Base-by-base conservation (phyloP, 306 rosid genomes). In the Parietaria judaica region DNA sequence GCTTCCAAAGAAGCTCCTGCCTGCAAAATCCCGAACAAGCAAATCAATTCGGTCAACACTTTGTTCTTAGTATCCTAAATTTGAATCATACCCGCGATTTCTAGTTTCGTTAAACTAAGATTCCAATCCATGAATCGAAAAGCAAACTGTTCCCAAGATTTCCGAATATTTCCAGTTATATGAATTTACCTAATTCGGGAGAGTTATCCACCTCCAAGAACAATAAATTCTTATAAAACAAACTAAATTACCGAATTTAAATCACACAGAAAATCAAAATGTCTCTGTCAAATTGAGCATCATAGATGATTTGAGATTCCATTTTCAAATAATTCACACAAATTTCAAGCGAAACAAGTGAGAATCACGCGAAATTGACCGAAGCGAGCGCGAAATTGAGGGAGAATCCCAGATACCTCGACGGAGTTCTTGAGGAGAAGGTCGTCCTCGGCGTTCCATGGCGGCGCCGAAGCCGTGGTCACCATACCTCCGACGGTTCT, bases 1-100 rank as follows among this genome's bases (percentile, higher is more conserved):
- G 97, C 90, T 79, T 89, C 95, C 70, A 86, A 54, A 45, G 95
- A 84, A 56, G 92, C 97, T 58, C 97, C 95, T 9, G 70, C 78
- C 97, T 89, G 45, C 2, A 52, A 17, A 45, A 9, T 31, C 7
- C 38, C 14, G 14, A 56, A 51, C 56, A 58, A 4, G 69, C 8
- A 74, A 49, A 55, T 23, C 6, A 8, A 58, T 1, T 41, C 45
- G 3, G 2, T 1, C 45, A 49, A 49, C 13, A 13, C 50, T 46
- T 46, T 46, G 8, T 46, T 46, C 50, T 2, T 23, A 3, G 8
- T 46, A 13, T 46, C 5, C 14, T 1, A 49, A 49, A 49, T 3
- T 49, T 49, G 53, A 49, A 49, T 49, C 15, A 49, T 11, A 49
- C 10, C 53, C 14, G 14, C 13, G 6, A 7, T n/a, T 49, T 49